Evolutionary conservation across 768 basidiomycete genomes (phyloP).

Genomic region (Albatrellus ellisii): DNA sequence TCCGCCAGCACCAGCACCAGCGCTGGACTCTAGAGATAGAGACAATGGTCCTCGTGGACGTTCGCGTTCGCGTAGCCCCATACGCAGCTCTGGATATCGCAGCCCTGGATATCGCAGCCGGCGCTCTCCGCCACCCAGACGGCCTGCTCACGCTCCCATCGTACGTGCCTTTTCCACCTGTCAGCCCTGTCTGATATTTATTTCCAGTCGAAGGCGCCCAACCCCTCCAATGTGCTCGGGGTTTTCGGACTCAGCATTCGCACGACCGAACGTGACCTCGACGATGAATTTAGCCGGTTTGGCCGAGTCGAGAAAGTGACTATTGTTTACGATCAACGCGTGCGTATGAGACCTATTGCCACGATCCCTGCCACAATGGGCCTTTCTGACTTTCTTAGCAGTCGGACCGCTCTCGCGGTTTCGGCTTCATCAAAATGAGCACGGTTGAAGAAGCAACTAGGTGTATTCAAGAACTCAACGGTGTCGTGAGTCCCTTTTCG

Average conservation of each 20-base stretch:
- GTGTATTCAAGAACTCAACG: conserved; percentile 87
- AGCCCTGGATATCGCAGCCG: conserved; percentile 44
- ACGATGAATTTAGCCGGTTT: conserved; percentile 84
- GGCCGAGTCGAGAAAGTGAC: conserved; percentile 91
- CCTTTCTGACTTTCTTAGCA: conserved; percentile 20
- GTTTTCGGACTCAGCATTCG: conserved; percentile 98
- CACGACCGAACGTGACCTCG: conserved; percentile 85
- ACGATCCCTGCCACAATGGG: conserved; percentile 1
- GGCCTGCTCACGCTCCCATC: conserved; percentile 61
- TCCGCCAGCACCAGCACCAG: conserved; percentile 30
- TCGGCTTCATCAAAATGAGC: conserved; percentile 95
- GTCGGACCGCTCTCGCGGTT: conserved; percentile 95
- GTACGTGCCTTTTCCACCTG: conserved; percentile 30
- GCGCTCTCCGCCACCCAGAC: conserved; percentile 42
- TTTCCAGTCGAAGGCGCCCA: conserved; percentile 57
- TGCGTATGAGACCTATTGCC: conserved; percentile 29
- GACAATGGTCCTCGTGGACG: conserved; percentile 49
- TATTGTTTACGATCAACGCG: conserved; percentile 94
- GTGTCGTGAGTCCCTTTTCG: conserved; percentile 46
- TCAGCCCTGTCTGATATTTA: conserved; percentile 15
- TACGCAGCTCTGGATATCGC: conserved; percentile 50
- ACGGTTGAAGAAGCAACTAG: conserved; percentile 76
- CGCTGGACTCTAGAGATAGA: conserved; percentile 32
- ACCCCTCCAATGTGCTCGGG: conserved; percentile 80
- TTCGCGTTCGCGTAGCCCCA: conserved; percentile 53